These are phyloP conservation scores for Pseudogymnoascus sp. DNA, from an alignment of 2,329 filamentous ascomycete genomes.

Conservation along the genomic window DNA sequence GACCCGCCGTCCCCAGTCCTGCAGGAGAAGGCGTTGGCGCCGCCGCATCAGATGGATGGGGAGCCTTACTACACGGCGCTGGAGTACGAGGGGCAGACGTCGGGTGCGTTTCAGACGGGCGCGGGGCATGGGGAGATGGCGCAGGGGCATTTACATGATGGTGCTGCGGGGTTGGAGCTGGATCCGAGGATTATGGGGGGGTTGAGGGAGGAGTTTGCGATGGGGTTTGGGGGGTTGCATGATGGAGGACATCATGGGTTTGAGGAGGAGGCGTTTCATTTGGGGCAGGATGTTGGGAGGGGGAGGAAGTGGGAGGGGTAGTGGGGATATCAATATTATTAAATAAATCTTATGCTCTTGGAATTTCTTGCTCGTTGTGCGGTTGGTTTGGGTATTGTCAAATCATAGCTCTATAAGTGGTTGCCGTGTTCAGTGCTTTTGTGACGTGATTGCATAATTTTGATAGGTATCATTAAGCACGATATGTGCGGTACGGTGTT, in stretches of 20 bases:
- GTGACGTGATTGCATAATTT: neutral
- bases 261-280: neutral
- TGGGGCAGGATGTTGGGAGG: neutral
- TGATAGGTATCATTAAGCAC: constrained; percentile 1
- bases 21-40: neutral
- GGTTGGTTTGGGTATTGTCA: neutral
- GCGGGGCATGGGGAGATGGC: neutral
- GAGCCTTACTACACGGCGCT: neutral
- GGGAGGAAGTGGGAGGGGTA: constrained; percentile 3
- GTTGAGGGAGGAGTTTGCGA: neutral
- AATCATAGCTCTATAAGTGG: neutral
- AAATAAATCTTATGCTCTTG: neutral
- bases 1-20: neutral
- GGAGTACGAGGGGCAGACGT: neutral
- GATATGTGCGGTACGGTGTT: neutral
- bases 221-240: neutral
- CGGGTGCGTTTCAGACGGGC: neutral
- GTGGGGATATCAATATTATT: neutral
- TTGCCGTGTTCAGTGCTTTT: too few species aligned
- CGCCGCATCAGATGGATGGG: neutral
- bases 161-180: neutral
- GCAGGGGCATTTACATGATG: neutral
- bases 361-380: neutral
- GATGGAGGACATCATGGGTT: neutral
- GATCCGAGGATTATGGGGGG: neutral